Evolutionary conservation across 139 green algal species (phyloP), one percentile per base, ranked within the genome.

Genomic region (Picochlorum sp.): DNA sequence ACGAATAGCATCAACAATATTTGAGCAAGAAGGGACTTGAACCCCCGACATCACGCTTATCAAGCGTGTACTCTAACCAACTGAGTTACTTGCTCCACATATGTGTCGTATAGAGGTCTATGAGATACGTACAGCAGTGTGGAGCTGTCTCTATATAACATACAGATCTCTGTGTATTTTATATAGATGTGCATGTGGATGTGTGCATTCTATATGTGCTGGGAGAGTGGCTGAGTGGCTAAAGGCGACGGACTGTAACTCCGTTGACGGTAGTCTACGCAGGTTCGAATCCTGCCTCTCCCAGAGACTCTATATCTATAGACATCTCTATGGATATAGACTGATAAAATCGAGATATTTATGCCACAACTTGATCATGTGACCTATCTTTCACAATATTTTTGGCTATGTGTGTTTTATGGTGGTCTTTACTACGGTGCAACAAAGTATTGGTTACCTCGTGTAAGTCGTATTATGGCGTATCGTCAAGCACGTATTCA

Each of bases 221-320:
- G 75, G 75, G 75, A 82, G 66, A 82, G 75, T 82, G 75, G 75
- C 75, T 82, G 75, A 82, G 72, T 76, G 75, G 75, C 71, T 75
- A 71, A 75, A 75, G 38, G 68, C 68, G 68, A 49, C 68, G 76
- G 75, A 80, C 61, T 82, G 76, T 82, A 82, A 82, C 74, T 81
- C 72, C 75, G 65, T 79, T 74, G 69, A 82, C 73, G 70, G 61
- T 11, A 34, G 74, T 77, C 63, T 80, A 75, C 72, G 76, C 69
- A 82, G 72, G 76, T 82, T 80, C 76, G 76, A 82, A 82, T 82
- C 76, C 72, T 81, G 54, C 74, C 71, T 82, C 69, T 82, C 71
- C 71, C 75, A 76, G 67, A 47, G 3, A 50, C 70, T 61, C 63
- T 62, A 72, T 46, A 71, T 71, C 49, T 72, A 69, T 59, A 68